A percentile compares a stretch with the other conserved stretches of the same genome.
Conservation (phyloP, 148 eudicot genomes). For the Amaranthus hypochondriacus region DNA sequence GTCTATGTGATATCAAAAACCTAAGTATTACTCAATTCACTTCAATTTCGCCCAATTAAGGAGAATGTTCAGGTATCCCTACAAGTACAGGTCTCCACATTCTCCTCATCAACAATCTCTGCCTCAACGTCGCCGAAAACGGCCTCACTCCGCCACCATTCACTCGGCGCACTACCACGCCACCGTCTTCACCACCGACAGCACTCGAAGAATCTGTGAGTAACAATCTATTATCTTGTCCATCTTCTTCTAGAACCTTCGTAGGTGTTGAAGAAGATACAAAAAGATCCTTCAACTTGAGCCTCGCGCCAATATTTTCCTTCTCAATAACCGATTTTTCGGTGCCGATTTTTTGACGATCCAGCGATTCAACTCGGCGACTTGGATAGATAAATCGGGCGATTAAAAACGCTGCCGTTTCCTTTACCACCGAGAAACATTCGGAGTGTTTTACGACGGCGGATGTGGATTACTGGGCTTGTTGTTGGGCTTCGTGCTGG, state of each 20-base stretch:
- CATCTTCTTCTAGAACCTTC: constrained; percentile 26
- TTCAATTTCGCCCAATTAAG: not conserved
- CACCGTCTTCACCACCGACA: constrained; percentile 16
- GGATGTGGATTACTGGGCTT: constrained; percentile 87
- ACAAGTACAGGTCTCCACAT: constrained; percentile 85
- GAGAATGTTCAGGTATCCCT: constrained; percentile 62
- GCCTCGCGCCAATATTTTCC: constrained; percentile 27
- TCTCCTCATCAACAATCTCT: constrained; percentile 67
- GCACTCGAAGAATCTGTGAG: constrained; percentile 4
- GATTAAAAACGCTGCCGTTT: constrained; percentile 16
- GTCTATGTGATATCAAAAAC: no score
- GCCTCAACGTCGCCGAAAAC: constrained; percentile 68
- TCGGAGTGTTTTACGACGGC: constrained; percentile 89
- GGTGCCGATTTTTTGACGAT: constrained; percentile 7
- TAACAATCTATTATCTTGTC: constrained; percentile 17
- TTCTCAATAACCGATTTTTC: not conserved
- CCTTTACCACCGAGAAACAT: constrained; percentile 66
- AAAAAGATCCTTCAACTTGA: constrained; percentile 71
- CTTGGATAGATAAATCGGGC: constrained; percentile 23
- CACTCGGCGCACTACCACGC: constrained; percentile 21
- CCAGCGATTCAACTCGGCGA: not conserved
- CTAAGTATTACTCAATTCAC: no score
- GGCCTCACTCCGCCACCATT: constrained; percentile 31
- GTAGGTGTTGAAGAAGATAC: constrained; percentile 63
- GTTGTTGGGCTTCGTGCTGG: constrained; percentile 73